Evolutionary conservation across 108 stramenopile species (phyloP).

Genomic region (Nitzschia inconspicua): DNA sequence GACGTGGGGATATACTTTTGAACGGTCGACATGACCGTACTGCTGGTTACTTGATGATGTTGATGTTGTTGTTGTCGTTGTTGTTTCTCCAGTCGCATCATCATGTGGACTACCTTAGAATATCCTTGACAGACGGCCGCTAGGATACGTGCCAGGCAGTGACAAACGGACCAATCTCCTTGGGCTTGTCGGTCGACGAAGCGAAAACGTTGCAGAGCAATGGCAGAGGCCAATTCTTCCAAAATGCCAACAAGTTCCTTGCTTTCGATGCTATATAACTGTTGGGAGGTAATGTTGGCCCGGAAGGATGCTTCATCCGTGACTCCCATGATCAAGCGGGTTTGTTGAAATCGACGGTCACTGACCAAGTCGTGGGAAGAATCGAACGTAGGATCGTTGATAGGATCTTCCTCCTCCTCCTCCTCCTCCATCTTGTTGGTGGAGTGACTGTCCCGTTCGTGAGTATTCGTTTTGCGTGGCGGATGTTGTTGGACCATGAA

Average conservation of each 20-base stretch:
- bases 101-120: conserved; percentile 23
- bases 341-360: conserved; percentile 38
- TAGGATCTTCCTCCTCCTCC: no score
- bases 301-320: conserved; percentile 36
- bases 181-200: conserved; percentile 52
- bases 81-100: neutral
- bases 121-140: conserved; percentile 25
- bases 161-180: conserved; percentile 45
- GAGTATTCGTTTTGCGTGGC: neutral
- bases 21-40: no score
- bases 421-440: conserved; percentile 10
- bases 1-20: no score
- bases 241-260: conserved; percentile 52
- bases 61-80: no score
- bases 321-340: conserved; percentile 42
- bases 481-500: conserved; percentile 33
- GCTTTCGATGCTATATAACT: conserved; percentile 42
- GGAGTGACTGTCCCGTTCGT: conserved; percentile 15
- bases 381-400: no score
- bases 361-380: no score
- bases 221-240: conserved; percentile 54
- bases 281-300: conserved; percentile 29
- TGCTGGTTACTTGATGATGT: neutral
- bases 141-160: conserved; percentile 47
- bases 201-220: conserved; percentile 71